phyloP scores from a whole-genome alignment of 2,329 filamentous ascomycete genomes.

The Onygenales sp. region DNA sequence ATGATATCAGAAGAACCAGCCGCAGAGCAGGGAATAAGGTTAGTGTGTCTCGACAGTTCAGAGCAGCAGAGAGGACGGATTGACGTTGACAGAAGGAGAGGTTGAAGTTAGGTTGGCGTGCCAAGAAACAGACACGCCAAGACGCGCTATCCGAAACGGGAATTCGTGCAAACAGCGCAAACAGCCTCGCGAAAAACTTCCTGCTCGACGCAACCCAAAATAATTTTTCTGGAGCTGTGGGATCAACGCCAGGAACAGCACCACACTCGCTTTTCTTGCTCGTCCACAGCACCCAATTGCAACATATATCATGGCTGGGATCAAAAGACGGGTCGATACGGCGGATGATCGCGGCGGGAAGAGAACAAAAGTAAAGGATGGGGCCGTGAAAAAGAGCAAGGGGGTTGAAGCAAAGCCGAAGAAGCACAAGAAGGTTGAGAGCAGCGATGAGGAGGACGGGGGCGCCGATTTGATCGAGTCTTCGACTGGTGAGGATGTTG shows the following conservation, averaged over 20 bases:
- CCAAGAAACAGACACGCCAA: neutral
- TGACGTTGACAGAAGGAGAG: too few species aligned
- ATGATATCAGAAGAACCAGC: too few species aligned
- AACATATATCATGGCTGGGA: slow-evolving; percentile 25
- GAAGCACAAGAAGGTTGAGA: slow-evolving; percentile 26
- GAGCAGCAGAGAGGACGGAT: too few species aligned
- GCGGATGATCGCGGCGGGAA: slow-evolving; percentile 31
- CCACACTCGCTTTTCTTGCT: neutral
- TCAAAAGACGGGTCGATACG: slow-evolving; percentile 31
- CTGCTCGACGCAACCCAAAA: slow-evolving; percentile 9
- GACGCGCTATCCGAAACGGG: neutral
- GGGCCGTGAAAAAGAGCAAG: slow-evolving; percentile 14
- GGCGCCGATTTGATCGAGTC: slow-evolving; percentile 31
- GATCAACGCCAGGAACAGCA: neutral
- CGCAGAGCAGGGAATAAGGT: too few species aligned
- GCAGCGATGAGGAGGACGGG: slow-evolving; percentile 31
- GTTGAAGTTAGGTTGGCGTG: too few species aligned
- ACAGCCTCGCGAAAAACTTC: slow-evolving; percentile 19
- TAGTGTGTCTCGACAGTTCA: too few species aligned
- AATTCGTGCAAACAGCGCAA: slow-evolving; percentile 22
- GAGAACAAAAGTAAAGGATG: slow-evolving; percentile 27
- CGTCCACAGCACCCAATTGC: neutral
- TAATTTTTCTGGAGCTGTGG: slow-evolving; percentile 2
- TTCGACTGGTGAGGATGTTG: slow-evolving; percentile 40
- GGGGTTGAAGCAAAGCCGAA: slow-evolving; percentile 19